Conservation (phyloP, 2,329 filamentous ascomycete species). For the Ophiostoma montium region DNA sequence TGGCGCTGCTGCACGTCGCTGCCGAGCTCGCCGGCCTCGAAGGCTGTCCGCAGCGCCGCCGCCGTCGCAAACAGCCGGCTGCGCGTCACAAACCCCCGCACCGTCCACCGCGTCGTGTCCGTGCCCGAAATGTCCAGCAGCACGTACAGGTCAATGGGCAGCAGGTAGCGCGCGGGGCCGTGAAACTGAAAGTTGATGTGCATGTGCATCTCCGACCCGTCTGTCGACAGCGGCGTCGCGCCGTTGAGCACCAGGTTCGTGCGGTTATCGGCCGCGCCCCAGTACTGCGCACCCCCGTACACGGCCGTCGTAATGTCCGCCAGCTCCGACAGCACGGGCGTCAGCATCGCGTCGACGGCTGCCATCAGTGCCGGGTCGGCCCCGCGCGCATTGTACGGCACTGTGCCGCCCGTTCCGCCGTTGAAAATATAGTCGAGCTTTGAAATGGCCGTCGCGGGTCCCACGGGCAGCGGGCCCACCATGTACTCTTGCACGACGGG, state of each 20-base stretch:
- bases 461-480: constrained; percentile 33
- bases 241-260: constrained; percentile 21
- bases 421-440: constrained; percentile 30
- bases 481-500: constrained; percentile 34
- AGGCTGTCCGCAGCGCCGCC: constrained; percentile 23
- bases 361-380: constrained; percentile 19
- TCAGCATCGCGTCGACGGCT: constrained; percentile 23
- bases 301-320: constrained; percentile 29
- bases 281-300: constrained; percentile 21
- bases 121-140: constrained; percentile 29
- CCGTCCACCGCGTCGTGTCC: constrained; percentile 26
- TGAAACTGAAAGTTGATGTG: constrained; percentile 29
- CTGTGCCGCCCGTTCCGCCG: constrained; percentile 24
- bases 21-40: constrained; percentile 23
- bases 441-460: constrained; percentile 22
- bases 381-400: constrained; percentile 23
- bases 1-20: constrained; percentile 22
- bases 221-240: constrained; percentile 24
- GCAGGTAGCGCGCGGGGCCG: constrained; percentile 25
- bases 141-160: constrained; percentile 31
- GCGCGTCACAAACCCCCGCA: constrained; percentile 30
- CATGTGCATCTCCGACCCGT: constrained; percentile 25
- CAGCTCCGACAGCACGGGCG: constrained; percentile 19
- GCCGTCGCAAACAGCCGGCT: constrained; percentile 23
- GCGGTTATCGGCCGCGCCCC: constrained; percentile 18